Evolutionary conservation across 176 grass and related monocot species (phyloP).

Genomic region (Musa schizocarpa): DNA sequence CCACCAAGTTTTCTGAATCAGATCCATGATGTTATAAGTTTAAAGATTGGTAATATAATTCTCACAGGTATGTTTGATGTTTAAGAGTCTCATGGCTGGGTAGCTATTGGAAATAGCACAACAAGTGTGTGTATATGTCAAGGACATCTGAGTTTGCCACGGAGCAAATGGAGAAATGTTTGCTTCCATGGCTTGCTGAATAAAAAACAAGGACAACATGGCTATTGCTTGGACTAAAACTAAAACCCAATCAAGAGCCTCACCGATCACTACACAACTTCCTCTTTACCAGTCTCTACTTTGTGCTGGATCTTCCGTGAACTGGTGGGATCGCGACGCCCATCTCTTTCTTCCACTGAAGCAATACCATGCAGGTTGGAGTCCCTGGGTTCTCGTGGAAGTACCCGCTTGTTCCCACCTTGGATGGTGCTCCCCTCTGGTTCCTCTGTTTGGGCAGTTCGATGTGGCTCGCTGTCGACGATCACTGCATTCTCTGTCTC

Average conservation of each 20-base stretch:
- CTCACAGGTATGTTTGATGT: no score
- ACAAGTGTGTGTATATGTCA: no score
- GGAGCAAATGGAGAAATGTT: no score
- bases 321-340: not conserved
- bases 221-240: not conserved
- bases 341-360: not conserved
- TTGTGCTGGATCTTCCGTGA: conserved; percentile 33
- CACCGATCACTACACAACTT: not conserved
- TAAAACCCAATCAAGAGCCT: not conserved
- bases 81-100: no score
- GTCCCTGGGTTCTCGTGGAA: not conserved
- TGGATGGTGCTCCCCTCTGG: not conserved
- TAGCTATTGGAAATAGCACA: no score
- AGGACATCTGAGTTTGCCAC: no score
- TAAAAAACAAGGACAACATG: no score
- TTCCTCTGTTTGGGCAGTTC: not conserved
- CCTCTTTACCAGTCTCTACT: conserved; percentile 35
- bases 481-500: not conserved
- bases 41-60: no score
- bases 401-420: no score
- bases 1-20: no score
- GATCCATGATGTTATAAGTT: no score
- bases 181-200: no score
- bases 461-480: not conserved
- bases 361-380: conserved; percentile 14